Conservation (phyloP, 148 eudicot genomes). For the Dysphania ambrosioides region DNA sequence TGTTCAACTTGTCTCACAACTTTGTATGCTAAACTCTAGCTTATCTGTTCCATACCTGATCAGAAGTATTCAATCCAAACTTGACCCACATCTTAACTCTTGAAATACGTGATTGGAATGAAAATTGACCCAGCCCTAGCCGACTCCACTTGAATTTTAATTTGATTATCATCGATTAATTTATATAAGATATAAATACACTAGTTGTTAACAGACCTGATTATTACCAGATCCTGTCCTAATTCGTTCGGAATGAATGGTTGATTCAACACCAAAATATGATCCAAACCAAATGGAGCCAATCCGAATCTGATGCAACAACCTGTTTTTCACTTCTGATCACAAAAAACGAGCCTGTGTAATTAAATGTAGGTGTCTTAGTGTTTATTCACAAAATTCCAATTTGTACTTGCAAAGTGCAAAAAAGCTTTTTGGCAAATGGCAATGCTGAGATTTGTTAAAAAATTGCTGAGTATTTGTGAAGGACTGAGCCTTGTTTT, state of each 20-base stretch:
- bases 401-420: not conserved
- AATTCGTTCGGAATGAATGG: not conserved
- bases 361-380: not conserved
- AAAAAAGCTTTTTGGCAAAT: not conserved
- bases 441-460: not conserved
- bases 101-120: not conserved
- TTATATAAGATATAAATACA: too few species aligned
- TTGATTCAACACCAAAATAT: not conserved
- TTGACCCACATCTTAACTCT: not conserved
- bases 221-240: not conserved
- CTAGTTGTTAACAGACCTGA: not conserved
- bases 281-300: not conserved
- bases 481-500: not conserved
- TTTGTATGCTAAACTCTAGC: too few species aligned
- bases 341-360: not conserved
- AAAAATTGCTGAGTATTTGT: not conserved
- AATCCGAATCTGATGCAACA: not conserved
- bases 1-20: too few species aligned
- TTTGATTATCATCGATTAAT: too few species aligned
- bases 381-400: not conserved
- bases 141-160: not conserved
- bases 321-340: not conserved
- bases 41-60: not conserved
- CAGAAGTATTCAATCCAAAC: not conserved
- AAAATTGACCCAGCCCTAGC: not conserved